Evolutionary conservation across 2,329 filamentous ascomycete genomes (phyloP), one percentile per base, ranked within the genome.

Genomic region (Ceratocystiopsis brevicomis): DNA sequence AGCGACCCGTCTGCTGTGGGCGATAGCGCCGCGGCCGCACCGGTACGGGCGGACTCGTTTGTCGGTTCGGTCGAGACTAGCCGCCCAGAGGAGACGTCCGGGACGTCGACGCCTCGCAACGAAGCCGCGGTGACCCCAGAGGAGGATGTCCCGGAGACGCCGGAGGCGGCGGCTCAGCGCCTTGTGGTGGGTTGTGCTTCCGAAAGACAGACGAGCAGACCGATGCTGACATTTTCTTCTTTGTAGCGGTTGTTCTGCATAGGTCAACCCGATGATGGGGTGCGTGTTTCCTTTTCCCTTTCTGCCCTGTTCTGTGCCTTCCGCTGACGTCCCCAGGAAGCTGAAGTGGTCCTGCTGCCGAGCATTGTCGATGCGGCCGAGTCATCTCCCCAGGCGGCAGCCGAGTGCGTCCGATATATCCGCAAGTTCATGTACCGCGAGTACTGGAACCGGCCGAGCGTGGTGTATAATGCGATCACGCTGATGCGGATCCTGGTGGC

Each of bases 401-500:
- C 78, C 50, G 81, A 87, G 53, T 84, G 83, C 52, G 85, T 86
- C 41, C 66, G 73, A 50, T 68, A 81, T 50, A 84, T 96, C 56
- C 81, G 84, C 57, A 87, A 84, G 59, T 88, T 79, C 58, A 66
- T 98, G 47, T 70, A 75, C 52, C 79, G 77, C 51, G 81, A 87
- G 39, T 76, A 83, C 60, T 75, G 61, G 53, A 57, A 60, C 21
- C 66, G 65, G 39, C 67, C 83, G 11, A 76, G 81, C 53, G 76
- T 78, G 52, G 88, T 96, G 60, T 96, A 95, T 69, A 95, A 96
- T 63, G 81, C 85, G 49, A 77, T 96, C 54, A 96, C 96, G 90
- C 72, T 98, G 44, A 69, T 92, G 52, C 80, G 88, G 48, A 98
- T 98, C 54, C 66, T 98, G 50, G 71, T 78, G 52, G 87, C 96